These are phyloP conservation scores for Didymella lethalis DNA, from an alignment of 2,329 filamentous ascomycete species.

Conservation along the genomic window DNA sequence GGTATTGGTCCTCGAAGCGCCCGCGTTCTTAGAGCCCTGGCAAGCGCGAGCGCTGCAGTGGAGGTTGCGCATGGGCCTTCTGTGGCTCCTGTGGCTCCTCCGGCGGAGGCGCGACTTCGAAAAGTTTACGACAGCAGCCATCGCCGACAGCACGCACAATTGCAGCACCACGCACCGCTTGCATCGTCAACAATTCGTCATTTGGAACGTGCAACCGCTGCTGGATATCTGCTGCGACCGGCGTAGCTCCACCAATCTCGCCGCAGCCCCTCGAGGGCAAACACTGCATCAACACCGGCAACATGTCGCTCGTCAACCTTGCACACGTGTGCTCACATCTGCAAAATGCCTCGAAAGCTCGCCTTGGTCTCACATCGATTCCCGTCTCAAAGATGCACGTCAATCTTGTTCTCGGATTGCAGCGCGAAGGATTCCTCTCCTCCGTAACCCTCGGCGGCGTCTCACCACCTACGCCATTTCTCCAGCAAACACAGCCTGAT, in stretches of 20 bases:
- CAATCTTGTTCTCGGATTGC: slow-evolving; percentile 75
- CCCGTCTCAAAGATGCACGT: slow-evolving; percentile 83
- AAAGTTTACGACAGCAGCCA: slow-evolving; percentile 41
- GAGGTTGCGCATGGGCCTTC: slow-evolving; percentile 5
- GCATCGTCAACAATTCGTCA: slow-evolving; percentile 15
- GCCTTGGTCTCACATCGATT: slow-evolving; percentile 83
- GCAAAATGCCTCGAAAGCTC: slow-evolving; percentile 86
- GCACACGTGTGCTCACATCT: slow-evolving; percentile 87
- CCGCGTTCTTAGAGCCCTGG: slow-evolving; percentile 33
- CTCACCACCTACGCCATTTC: slow-evolving; percentile 55
- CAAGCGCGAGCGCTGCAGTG: slow-evolving; percentile 19
- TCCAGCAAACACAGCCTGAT: slow-evolving; percentile 41
- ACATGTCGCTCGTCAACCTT: slow-evolving; percentile 77
- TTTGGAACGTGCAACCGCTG: not conserved
- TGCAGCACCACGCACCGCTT: slow-evolving; percentile 26
- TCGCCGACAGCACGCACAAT: slow-evolving; percentile 35
- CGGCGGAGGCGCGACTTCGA: slow-evolving; percentile 30
- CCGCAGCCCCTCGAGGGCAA: slow-evolving; percentile 43
- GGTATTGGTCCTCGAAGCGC: slow-evolving; percentile 43
- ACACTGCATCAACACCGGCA: slow-evolving; percentile 26
- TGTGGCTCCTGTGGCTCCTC: slow-evolving; percentile 1
- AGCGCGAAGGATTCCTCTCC: slow-evolving; percentile 82
- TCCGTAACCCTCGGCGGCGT: slow-evolving; percentile 78
- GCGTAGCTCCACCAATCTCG: not conserved
- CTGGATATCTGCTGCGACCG: not conserved